These are phyloP conservation scores for Salvia miltiorrhiza DNA, from an alignment of 257 asterid genomes.

Conservation along the genomic window DNA sequence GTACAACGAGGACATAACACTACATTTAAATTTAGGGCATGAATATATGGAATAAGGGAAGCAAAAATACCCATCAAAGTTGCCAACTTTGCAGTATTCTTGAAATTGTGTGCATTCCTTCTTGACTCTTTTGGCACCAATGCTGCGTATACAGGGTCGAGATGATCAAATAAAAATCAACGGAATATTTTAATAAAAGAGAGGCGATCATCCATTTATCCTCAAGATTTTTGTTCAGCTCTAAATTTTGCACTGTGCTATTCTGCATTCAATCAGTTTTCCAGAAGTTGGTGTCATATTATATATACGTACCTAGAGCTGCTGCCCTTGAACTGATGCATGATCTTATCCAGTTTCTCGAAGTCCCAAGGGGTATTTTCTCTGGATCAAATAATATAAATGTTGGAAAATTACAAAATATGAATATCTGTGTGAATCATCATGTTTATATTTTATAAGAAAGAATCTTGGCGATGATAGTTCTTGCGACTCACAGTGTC, in stretches of 20 bases:
- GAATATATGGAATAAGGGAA: background rate
- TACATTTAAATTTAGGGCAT: background rate
- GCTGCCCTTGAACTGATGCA: conserved; percentile 87
- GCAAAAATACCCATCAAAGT: conserved; percentile 51
- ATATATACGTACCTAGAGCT: conserved; percentile 53
- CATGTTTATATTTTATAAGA: background rate
- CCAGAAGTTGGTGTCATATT: background rate
- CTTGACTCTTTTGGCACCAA: conserved; percentile 78
- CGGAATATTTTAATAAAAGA: too few species aligned
- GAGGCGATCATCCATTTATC: background rate
- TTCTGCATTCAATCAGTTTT: background rate
- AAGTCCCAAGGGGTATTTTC: conserved; percentile 48
- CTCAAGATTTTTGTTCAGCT: background rate
- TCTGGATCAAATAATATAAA: conserved; percentile 26
- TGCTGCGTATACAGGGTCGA: conserved; percentile 39
- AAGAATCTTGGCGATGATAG: background rate
- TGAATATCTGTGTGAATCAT: background rate
- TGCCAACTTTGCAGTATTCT: conserved; percentile 54
- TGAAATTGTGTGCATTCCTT: conserved; percentile 65
- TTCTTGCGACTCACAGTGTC: conserved; percentile 41
- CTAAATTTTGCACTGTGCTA: too few species aligned
- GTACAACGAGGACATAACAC: background rate
- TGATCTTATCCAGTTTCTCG: conserved; percentile 50
- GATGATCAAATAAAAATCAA: background rate
- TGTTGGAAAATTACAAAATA: background rate